Conservation (phyloP, 2,329 filamentous ascomycete species). For the Paramyrothecium sp. region DNA sequence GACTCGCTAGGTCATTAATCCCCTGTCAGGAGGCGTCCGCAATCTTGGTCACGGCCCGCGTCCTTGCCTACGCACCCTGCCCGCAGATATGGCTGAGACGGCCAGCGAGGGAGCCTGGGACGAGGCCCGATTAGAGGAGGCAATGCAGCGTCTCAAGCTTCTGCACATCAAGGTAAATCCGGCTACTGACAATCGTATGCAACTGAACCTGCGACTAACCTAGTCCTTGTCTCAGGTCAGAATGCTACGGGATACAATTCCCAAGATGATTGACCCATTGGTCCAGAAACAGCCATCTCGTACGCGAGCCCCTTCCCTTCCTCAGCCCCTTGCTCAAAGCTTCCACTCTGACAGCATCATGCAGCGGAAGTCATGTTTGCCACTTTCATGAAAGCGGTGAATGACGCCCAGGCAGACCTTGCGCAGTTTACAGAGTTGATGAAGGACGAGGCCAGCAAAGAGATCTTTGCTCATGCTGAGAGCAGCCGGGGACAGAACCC, state of each 20-base stretch:
- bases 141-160: constrained; percentile 49
- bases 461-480: constrained; percentile 49
- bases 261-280: constrained; percentile 45
- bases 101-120: constrained; percentile 35
- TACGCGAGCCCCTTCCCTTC: constrained; percentile 33
- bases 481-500: constrained; percentile 55
- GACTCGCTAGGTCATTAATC: background rate
- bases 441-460: constrained; percentile 43
- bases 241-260: constrained; percentile 33
- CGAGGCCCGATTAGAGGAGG: constrained; percentile 48
- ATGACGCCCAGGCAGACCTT: constrained; percentile 47
- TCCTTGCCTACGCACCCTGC: background rate
- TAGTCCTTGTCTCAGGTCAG: constrained; percentile 22
- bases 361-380: constrained; percentile 51
- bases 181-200: background rate
- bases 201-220: constrained; percentile 1
- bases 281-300: constrained; percentile 47
- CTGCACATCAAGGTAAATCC: constrained; percentile 51
- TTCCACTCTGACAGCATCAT: background rate
- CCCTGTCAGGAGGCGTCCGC: background rate
- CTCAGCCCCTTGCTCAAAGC: background rate
- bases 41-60: background rate
- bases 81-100: constrained; percentile 15
- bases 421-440: constrained; percentile 48
- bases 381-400: constrained; percentile 46